These are phyloP conservation scores for Talaromyces atroroseus DNA, from an alignment of 2,329 filamentous ascomycete genomes.

Conservation along the genomic window DNA sequence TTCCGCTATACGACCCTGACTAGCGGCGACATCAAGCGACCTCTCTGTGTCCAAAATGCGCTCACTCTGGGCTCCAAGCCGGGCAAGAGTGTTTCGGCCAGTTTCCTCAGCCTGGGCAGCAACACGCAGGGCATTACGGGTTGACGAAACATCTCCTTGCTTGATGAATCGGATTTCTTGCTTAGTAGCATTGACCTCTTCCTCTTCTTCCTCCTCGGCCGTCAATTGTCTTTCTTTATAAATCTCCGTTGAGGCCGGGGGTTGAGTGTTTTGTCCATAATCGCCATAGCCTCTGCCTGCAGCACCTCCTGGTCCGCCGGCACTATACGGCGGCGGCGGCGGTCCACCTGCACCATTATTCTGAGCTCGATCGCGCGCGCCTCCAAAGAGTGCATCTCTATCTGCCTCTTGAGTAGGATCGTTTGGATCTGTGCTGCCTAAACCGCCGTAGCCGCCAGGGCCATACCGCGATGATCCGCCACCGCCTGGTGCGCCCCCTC, in stretches of 20 bases:
- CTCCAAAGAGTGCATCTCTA: conserved; percentile 55
- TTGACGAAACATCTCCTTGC: conserved; percentile 68
- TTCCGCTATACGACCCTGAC: conserved; percentile 69
- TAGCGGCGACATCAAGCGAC: conserved; percentile 73
- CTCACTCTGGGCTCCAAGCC: conserved; percentile 73
- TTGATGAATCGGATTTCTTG: conserved; percentile 71
- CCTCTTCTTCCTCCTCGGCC: conserved; percentile 71
- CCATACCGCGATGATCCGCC: conserved; percentile 41
- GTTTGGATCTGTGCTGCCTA: conserved; percentile 46
- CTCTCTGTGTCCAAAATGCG: conserved; percentile 75
- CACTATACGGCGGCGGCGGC: conserved; percentile 29
- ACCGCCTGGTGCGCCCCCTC: conserved; percentile 40
- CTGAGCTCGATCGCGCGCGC: conserved; percentile 47
- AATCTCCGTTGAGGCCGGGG: conserved; percentile 27
- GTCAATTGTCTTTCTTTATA: conserved; percentile 73
- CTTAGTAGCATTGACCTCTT: conserved; percentile 66
- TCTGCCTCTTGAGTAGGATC: conserved; percentile 50
- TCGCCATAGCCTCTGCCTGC: conserved; percentile 5
- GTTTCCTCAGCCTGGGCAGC: conserved; percentile 66
- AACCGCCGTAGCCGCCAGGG: conserved; percentile 51
- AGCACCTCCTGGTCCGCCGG: conserved; percentile 27
- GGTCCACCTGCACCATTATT: conserved; percentile 32
- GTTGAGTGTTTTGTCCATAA: conserved; percentile 22
- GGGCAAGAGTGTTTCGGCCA: conserved; percentile 64
- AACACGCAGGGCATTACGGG: conserved; percentile 62